A percentile compares a stretch with the other conserved stretches of the same genome.
These are phyloP conservation scores for Asterophora parasitica DNA, from an alignment of 768 basidiomycete species.

Conservation along the genomic window DNA sequence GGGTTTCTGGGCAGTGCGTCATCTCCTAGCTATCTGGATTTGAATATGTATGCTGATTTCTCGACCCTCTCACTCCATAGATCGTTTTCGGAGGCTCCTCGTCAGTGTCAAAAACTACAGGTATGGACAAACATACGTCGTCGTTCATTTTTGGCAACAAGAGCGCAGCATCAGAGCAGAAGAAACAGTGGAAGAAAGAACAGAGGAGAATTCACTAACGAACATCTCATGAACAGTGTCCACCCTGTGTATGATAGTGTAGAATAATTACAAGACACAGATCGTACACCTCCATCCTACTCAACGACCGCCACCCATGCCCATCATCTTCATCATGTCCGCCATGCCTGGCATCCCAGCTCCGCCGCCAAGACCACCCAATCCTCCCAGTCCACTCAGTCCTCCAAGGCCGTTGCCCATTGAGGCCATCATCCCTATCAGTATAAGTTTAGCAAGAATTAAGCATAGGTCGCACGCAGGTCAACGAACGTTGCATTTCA, in stretches of 20 bases:
- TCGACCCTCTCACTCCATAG: slow-evolving; percentile 26
- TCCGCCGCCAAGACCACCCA: slow-evolving; percentile 52
- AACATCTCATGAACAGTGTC: not conserved
- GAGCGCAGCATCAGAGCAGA: slow-evolving; percentile 55
- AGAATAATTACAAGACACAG: slow-evolving; percentile 4
- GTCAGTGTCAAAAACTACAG: slow-evolving; percentile 62
- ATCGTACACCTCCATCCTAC: not conserved
- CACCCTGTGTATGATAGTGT: slow-evolving; percentile 3
- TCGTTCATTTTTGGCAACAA: slow-evolving; percentile 78
- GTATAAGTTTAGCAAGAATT: not conserved
- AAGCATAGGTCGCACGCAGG: not conserved
- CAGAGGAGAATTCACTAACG: slow-evolving; percentile 21
- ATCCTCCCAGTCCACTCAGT: slow-evolving; percentile 51
- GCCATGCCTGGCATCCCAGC: slow-evolving; percentile 62
- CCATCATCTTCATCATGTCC: slow-evolving; percentile 89
- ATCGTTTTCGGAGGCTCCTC: slow-evolving; percentile 57
- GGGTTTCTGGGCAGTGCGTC: slow-evolving; percentile 69
- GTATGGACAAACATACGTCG: slow-evolving; percentile 79
- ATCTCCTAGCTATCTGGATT: slow-evolving; percentile 4
- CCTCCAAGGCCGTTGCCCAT: slow-evolving; percentile 73
- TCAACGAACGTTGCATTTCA: slow-evolving; percentile 79
- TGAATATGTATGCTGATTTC: not conserved
- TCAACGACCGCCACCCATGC: slow-evolving; percentile 55
- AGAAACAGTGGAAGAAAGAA: slow-evolving; percentile 50
- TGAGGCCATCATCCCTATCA: slow-evolving; percentile 78